Evolutionary conservation across 179 eudicot genomes (phyloP).

Genomic region (Silene vulgaris): DNA sequence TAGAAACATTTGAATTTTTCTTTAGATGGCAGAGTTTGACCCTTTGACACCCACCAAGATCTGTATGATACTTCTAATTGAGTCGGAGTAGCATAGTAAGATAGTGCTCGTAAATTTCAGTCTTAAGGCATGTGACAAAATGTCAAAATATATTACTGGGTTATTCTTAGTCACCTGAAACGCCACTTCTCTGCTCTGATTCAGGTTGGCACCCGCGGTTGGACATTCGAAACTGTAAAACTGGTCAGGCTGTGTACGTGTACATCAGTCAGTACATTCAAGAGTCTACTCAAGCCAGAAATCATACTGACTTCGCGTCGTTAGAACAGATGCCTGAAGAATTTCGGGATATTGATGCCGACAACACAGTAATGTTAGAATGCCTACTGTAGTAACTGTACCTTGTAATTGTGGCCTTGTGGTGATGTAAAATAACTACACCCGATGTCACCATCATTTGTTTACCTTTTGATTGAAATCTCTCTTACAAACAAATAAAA

Average conservation of each 20-base stretch:
- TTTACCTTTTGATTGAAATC: no score
- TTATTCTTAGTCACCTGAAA: not conserved
- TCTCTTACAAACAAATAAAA: no score
- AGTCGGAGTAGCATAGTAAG: not conserved
- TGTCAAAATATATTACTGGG: not conserved
- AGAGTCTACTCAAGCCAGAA: not conserved
- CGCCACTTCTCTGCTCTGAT: not conserved
- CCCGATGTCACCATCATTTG: no score
- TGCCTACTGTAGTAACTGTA: no score
- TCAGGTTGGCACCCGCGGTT: conserved; percentile 21
- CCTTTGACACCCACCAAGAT: no score
- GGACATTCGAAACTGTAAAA: conserved; percentile 24
- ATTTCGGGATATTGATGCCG: not conserved
- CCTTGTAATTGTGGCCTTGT: not conserved
- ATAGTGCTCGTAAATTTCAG: not conserved
- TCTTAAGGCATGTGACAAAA: not conserved
- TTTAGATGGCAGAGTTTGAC: no score
- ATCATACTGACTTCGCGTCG: not conserved
- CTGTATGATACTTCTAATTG: no score
- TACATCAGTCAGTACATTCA: not conserved
- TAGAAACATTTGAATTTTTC: no score
- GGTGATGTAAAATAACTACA: not conserved
- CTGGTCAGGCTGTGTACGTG: not conserved
- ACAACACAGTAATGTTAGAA: not conserved
- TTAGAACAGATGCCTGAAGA: not conserved